Conservation (phyloP, 805 yeast genomes). For the Debaryomyces tyrocola region DNA sequence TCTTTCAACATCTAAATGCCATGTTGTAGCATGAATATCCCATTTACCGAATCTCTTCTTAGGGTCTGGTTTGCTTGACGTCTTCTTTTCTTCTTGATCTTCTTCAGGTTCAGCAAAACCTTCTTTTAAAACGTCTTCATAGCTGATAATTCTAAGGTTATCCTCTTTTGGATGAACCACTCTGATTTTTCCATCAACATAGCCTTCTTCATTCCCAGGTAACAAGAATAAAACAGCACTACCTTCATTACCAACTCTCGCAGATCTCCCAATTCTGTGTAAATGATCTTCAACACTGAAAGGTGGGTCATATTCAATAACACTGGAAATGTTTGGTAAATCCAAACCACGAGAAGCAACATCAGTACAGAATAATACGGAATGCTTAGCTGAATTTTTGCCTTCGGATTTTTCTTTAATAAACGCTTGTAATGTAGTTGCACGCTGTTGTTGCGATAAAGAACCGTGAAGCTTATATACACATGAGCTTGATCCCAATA, state of each 20-base stretch:
- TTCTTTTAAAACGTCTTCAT: slow-evolving; percentile 30
- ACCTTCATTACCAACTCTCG: slow-evolving; percentile 93
- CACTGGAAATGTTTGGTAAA: slow-evolving; percentile 80
- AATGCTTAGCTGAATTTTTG: slow-evolving; percentile 42
- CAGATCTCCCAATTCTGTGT: slow-evolving; percentile 97
- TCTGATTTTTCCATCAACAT: slow-evolving; percentile 53
- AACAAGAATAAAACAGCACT: slow-evolving; percentile 72
- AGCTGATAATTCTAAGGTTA: slow-evolving; percentile 31
- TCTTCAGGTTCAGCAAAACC: slow-evolving; percentile 43
- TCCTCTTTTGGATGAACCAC: slow-evolving; percentile 41
- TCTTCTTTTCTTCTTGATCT: slow-evolving; percentile 31
- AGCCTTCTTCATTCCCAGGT: slow-evolving; percentile 89
- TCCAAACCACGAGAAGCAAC: slow-evolving; percentile 98
- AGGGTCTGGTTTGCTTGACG: slow-evolving; percentile 36
- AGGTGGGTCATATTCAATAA: slow-evolving; percentile 94
- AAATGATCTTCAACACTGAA: slow-evolving; percentile 91
- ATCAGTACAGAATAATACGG: slow-evolving; percentile 89
- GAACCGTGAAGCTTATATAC: slow-evolving; percentile 86
- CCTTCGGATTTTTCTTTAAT: slow-evolving; percentile 33
- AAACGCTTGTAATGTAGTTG: slow-evolving; percentile 71
- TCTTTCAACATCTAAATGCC: slow-evolving; percentile 90
- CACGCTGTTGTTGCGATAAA: slow-evolving; percentile 77
- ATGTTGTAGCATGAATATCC: slow-evolving; percentile 95
- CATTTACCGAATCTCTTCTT: slow-evolving; percentile 53
- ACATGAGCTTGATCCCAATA: slow-evolving; percentile 43